A percentile compares a stretch with the other conserved stretches of the same genome.
Conservation (phyloP, 2,329 filamentous ascomycete species). For the Colletotrichum phormii region DNA sequence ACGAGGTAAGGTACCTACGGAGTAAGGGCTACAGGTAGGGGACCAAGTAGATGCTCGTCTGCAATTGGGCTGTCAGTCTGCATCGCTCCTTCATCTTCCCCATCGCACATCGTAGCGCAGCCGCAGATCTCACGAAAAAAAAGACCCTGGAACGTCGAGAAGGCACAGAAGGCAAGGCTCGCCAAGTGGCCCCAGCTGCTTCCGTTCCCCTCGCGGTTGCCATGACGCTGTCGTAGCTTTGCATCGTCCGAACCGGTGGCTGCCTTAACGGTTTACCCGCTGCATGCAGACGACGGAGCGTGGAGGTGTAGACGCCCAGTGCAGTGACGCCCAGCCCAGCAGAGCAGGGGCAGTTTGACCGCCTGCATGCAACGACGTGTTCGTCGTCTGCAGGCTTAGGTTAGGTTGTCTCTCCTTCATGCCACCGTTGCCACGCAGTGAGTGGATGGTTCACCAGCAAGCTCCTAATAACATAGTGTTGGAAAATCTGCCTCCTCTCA, state of each 20-base stretch:
- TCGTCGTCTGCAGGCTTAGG: background rate
- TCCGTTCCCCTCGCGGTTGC: slow-evolving; percentile 34
- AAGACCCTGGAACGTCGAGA: background rate
- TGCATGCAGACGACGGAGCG: slow-evolving; percentile 28
- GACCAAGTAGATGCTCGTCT: background rate
- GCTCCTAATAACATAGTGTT: background rate
- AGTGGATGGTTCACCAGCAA: background rate
- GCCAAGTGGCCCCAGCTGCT: slow-evolving; percentile 13
- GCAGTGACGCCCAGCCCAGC: background rate
- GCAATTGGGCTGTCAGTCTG: background rate
- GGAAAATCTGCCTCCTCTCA: background rate
- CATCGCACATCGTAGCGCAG: slow-evolving; percentile 7
- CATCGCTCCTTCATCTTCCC: slow-evolving; percentile 15
- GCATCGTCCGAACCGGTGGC: slow-evolving; percentile 21
- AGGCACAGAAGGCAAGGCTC: background rate
- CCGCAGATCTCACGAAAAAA: slow-evolving; percentile 14
- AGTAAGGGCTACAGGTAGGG: background rate
- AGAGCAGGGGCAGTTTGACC: slow-evolving; percentile 9
- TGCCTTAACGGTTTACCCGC: slow-evolving; percentile 6
- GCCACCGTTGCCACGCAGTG: background rate
- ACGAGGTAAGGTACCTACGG: background rate
- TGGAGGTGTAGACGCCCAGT: too few species aligned
- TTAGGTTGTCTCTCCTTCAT: background rate
- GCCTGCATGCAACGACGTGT: slow-evolving; percentile 27
- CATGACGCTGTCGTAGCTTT: slow-evolving; percentile 36